These are phyloP conservation scores for Artemisia annua DNA, from an alignment of 129 eudicot species.

Conservation along the genomic window DNA sequence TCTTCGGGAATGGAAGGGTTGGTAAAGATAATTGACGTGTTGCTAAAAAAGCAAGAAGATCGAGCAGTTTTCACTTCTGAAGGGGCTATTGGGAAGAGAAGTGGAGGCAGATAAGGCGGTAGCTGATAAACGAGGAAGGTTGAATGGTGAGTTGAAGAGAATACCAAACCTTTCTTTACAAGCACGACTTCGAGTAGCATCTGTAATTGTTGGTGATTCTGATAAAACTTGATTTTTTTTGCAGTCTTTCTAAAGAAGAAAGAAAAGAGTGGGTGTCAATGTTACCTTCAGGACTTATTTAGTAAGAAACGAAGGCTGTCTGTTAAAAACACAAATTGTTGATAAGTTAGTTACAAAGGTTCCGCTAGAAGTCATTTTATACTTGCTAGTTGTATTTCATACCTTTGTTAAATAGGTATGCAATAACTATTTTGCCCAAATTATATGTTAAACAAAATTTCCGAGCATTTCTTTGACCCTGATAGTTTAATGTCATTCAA, in stretches of 20 bases:
- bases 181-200: slow-evolving; percentile 44
- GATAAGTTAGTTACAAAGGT: not conserved
- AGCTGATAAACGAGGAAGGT: slow-evolving; percentile 29
- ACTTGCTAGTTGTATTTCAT: not conserved
- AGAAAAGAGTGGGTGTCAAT: slow-evolving; percentile 50
- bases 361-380: not conserved
- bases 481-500: no score
- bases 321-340: not conserved
- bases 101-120: slow-evolving; percentile 33
- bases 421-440: no score
- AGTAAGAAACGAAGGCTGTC: slow-evolving; percentile 14
- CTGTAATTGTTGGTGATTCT: slow-evolving; percentile 37
- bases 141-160: slow-evolving; percentile 42
- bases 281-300: slow-evolving; percentile 47
- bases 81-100: slow-evolving; percentile 29
- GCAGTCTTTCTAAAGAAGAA: slow-evolving; percentile 45
- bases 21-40: slow-evolving; percentile 30
- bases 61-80: slow-evolving; percentile 34
- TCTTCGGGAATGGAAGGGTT: slow-evolving; percentile 32
- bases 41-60: slow-evolving; percentile 39
- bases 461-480: not conserved
- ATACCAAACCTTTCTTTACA: slow-evolving; percentile 36
- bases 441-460: no score
- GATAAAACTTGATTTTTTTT: no score
- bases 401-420: not conserved